Evolutionary conservation across 495 filamentous ascomycete species (phyloP), one percentile per base, ranked within the genome.

Genomic region (Hyaloscypha variabilis): DNA sequence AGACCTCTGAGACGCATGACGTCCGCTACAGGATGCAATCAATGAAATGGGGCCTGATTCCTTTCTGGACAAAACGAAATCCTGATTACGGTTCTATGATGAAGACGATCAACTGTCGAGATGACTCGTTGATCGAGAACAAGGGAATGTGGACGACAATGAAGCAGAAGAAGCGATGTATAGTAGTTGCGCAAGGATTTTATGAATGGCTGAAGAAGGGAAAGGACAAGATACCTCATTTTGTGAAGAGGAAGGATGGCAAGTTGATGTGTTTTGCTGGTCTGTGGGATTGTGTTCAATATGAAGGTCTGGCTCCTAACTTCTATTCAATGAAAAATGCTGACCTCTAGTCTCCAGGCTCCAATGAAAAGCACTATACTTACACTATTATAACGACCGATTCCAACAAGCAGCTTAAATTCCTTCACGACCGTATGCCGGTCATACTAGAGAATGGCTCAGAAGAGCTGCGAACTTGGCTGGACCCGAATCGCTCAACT

Each of bases 161-260:
- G 90, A 97, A 97, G 75, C 83, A 87, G 56, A 85, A 80, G 70
- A 96, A 97, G 74, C 83, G 95, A 26, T 99, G 95, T 72, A 79
- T 97, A 50, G 87, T 99, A 2, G 68, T 94, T 3, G 92, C 90
- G 17, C 88, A 97, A 76, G 95, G 95, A 2, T 99, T 97, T 77
- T 99, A 94, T 75, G 95, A 99, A 75, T 99, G 95, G 95, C 76
- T 95, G 59, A 92, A 95, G 75, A 91, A 92, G 70, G 87, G 86
- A 0, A 94, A 91, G 69, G 88, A 92, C 66, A 92, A 88, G 76
- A 77, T 93, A 0, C 95, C 95, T 46, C 87, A 97, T 75, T 98
- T 83, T 72, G 82, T 91, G 11, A 91, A 88, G 71, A 80, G 92
- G 17, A 91, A 87, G 71, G 95, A 97, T 72, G 92, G 90, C 0